Conservation (phyloP, 345 rosid genomes). For the Ceriops decandra region DNA sequence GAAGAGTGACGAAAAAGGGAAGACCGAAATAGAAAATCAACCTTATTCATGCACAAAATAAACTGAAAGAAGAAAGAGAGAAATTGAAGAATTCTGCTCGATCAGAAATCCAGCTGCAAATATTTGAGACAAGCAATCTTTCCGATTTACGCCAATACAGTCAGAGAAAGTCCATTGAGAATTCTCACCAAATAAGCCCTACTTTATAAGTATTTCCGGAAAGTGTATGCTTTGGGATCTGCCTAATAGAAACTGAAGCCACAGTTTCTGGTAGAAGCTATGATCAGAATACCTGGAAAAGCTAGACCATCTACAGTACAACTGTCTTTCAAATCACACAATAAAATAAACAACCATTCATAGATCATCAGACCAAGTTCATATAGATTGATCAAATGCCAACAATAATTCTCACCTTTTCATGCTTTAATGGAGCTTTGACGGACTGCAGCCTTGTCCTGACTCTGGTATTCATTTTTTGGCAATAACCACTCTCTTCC, state of each 20-base stretch:
- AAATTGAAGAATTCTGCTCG: not conserved
- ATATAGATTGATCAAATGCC: conserved; percentile 21
- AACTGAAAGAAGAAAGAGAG: not conserved
- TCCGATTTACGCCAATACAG: not conserved
- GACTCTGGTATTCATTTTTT: conserved; percentile 36
- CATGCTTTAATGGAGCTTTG: conserved; percentile 37
- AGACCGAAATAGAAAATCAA: not conserved
- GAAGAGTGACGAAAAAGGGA: not conserved
- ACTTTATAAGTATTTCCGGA: conserved; percentile 16
- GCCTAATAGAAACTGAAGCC: conserved; percentile 29
- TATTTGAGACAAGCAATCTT: not conserved
- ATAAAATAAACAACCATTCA: not conserved
- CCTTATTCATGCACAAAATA: not conserved
- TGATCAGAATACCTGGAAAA: not conserved
- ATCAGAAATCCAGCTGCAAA: not conserved
- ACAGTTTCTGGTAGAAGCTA: conserved; percentile 14
- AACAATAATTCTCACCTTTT: conserved; percentile 33
- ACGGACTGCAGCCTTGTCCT: conserved; percentile 28
- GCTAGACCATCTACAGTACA: conserved; percentile 10
- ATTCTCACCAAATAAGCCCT: conserved; percentile 15
- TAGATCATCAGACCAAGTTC: conserved; percentile 14
- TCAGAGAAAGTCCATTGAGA: conserved; percentile 13
- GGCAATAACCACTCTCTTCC: conserved; percentile 1
- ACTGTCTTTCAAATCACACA: conserved; percentile 22
- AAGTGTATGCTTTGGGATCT: conserved; percentile 28